These are phyloP conservation scores for Colletotrichum paranaense DNA, from an alignment of 2,329 filamentous ascomycete species.

Conservation along the genomic window DNA sequence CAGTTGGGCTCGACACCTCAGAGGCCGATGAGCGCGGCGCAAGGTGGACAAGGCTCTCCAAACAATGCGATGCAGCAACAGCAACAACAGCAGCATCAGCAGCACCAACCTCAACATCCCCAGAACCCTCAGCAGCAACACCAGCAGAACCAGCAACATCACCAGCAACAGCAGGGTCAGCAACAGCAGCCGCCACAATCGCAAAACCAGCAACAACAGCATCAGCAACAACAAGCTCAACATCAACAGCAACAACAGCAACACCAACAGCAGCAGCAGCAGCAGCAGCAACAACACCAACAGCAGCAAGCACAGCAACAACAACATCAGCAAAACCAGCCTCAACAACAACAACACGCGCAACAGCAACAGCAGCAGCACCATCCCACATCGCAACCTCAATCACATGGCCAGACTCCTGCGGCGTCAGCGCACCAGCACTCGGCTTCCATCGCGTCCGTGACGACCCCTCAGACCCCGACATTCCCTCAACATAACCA, in stretches of 20 bases:
- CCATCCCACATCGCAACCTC: slow-evolving; percentile 47
- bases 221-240: slow-evolving; percentile 39
- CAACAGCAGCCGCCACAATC: slow-evolving; percentile 44
- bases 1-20: slow-evolving; percentile 43
- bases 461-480: slow-evolving; percentile 66
- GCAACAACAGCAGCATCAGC: slow-evolving; percentile 43
- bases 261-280: slow-evolving; percentile 49
- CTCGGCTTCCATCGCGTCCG: slow-evolving; percentile 36
- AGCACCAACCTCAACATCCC: slow-evolving; percentile 45
- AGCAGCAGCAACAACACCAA: slow-evolving; percentile 42
- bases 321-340: slow-evolving; percentile 48
- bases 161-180: slow-evolving; percentile 43
- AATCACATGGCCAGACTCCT: slow-evolving; percentile 46
- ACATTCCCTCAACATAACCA: slow-evolving; percentile 61
- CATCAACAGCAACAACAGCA: slow-evolving; percentile 46
- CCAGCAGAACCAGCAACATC: slow-evolving; percentile 50
- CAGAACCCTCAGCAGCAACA: slow-evolving; percentile 46
- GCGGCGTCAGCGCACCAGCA: slow-evolving; percentile 39
- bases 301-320: slow-evolving; percentile 45
- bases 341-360: slow-evolving; percentile 49
- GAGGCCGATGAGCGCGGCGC: slow-evolving; percentile 43
- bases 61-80: slow-evolving; percentile 44
- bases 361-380: slow-evolving; percentile 49
- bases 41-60: slow-evolving; percentile 46
- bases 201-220: slow-evolving; percentile 42